Conservation (phyloP, 2,329 filamentous ascomycete genomes). For the Trichoderma semiorbis region DNA sequence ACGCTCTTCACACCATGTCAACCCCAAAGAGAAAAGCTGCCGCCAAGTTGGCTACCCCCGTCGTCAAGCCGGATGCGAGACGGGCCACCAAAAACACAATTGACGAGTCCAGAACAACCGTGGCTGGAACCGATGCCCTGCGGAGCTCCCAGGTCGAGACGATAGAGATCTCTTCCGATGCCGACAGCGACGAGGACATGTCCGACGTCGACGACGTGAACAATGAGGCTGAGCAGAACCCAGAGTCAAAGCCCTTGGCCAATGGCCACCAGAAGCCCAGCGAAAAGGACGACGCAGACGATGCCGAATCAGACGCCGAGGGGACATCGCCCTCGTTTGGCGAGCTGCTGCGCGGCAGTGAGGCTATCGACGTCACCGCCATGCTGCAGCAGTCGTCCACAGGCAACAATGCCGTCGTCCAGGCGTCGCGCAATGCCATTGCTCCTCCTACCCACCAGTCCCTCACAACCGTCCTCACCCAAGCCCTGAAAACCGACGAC, state of each 20-base stretch:
- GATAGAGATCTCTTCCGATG: conserved; percentile 58
- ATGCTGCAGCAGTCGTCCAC: conserved; percentile 43
- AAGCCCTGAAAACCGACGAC: conserved; percentile 91
- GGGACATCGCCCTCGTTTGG: conserved; percentile 70
- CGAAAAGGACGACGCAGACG: conserved; percentile 28
- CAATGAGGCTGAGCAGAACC: conserved; percentile 20
- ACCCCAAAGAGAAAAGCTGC: conserved; percentile 60
- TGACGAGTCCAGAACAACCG: conserved; percentile 56
- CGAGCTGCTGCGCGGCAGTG: conserved; percentile 72
- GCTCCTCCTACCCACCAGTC: conserved; percentile 70
- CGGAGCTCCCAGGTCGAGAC: conserved; percentile 39
- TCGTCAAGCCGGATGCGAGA: conserved; percentile 52
- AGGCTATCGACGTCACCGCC: conserved; percentile 72
- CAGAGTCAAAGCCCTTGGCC: conserved; percentile 16
- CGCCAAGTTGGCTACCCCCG: conserved; percentile 54
- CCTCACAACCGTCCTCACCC: conserved; percentile 85
- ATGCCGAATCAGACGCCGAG: conserved; percentile 44
- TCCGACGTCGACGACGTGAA: conserved; percentile 43
- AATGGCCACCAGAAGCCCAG: conserved; percentile 27
- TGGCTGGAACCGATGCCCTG: conserved; percentile 43
- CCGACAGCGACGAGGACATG: conserved; percentile 45
- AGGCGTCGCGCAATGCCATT: conserved; percentile 47
- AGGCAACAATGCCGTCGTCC: conserved; percentile 31
- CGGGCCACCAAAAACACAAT: conserved; percentile 47
- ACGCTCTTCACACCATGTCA: conserved; percentile 43